Conservation (phyloP, 2,329 filamentous ascomycete genomes). For the Macrophomina pseudophaseolina region DNA sequence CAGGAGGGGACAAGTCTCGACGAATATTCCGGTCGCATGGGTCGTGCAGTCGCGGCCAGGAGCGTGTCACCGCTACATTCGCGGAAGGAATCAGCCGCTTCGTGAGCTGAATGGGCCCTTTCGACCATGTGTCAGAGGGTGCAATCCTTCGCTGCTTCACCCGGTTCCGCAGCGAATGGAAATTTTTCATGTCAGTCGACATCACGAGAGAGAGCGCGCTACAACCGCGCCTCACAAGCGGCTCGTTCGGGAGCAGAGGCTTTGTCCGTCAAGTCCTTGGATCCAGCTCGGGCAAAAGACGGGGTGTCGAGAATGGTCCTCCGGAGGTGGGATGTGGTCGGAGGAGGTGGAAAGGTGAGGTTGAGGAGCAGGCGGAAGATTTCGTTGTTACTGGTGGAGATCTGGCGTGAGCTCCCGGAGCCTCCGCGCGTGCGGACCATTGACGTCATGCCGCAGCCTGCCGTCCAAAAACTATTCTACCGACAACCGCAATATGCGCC, state of each 20-base stretch:
- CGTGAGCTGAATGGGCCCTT: background rate
- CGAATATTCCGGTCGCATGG: no score
- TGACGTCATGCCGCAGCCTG: background rate
- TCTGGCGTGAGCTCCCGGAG: conserved; percentile 9
- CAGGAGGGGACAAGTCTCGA: no score
- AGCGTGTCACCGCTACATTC: background rate
- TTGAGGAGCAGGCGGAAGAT: background rate
- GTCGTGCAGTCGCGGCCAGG: no score
- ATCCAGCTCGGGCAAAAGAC: background rate
- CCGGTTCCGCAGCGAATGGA: background rate
- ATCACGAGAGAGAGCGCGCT: background rate
- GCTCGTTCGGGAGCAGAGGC: background rate
- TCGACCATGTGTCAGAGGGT: background rate
- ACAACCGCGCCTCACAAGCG: background rate
- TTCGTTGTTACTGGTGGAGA: conserved; percentile 6
- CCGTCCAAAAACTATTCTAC: no score
- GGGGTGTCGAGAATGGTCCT: no score
- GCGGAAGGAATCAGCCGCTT: background rate
- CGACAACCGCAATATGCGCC: no score
- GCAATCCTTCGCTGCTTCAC: background rate
- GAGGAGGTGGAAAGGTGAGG: background rate
- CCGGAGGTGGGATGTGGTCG: background rate
- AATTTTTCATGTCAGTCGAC: background rate
- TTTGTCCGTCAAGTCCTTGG: background rate
- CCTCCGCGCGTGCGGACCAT: background rate